A percentile compares a stretch with the other conserved stretches of the same genome.
phyloP scores from a whole-genome alignment of 108 stramenopile genomes.

The Ochromonas danica region DNA sequence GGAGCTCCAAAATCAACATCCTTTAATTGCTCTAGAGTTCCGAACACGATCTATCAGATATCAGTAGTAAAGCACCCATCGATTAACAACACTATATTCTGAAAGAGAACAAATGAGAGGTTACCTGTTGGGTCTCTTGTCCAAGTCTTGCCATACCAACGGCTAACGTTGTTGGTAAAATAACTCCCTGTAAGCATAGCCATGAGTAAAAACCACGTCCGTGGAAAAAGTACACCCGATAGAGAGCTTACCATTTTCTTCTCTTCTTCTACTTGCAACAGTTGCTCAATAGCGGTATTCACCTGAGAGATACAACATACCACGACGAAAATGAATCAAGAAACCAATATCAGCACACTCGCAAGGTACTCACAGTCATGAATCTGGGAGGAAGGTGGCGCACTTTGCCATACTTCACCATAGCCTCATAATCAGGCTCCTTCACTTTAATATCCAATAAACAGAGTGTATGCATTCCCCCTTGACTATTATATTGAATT shows the following conservation, averaged over 20 bases:
- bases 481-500: slow-evolving; percentile 82
- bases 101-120: not conserved
- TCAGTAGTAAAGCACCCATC: not conserved
- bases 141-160: slow-evolving; percentile 92
- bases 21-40: slow-evolving; percentile 62
- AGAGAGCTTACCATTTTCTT: slow-evolving; percentile 60
- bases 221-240: too few relatives aligned
- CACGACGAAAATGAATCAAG: not conserved
- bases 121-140: slow-evolving; percentile 68
- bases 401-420: slow-evolving; percentile 76
- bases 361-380: slow-evolving; percentile 77
- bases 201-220: too few relatives aligned
- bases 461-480: slow-evolving; percentile 98
- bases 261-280: slow-evolving; percentile 77
- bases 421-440: slow-evolving; percentile 96
- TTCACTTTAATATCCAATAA: slow-evolving; percentile 80
- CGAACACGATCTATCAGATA: slow-evolving; percentile 21
- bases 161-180: slow-evolving; percentile 66
- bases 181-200: slow-evolving; percentile 51
- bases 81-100: not conserved
- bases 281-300: slow-evolving; percentile 73
- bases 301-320: not conserved
- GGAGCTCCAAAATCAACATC: slow-evolving; percentile 86
- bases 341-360: not conserved
- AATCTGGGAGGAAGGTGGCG: slow-evolving; percentile 91